A percentile compares a stretch with the other conserved stretches of the same genome.
phyloP scores from a whole-genome alignment of 2,329 filamentous ascomycete species.

The Arthroderma uncinatum region DNA sequence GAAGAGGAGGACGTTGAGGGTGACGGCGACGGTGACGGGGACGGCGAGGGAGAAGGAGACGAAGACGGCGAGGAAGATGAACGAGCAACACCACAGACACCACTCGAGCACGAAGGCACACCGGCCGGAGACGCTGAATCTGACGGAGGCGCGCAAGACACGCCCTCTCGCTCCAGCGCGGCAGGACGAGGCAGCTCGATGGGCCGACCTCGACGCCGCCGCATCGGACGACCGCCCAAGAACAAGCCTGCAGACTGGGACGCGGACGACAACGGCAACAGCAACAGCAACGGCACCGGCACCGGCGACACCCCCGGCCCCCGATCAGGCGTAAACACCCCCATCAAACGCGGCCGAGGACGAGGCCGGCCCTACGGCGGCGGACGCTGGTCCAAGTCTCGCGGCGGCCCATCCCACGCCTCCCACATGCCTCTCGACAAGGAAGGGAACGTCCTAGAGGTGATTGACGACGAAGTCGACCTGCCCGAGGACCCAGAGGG shows the following conservation, averaged over 20 bases:
- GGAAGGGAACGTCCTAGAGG: slow-evolving; percentile 20
- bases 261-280: slow-evolving; percentile 40
- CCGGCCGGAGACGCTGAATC: slow-evolving; percentile 22
- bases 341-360: slow-evolving; percentile 47
- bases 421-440: slow-evolving; percentile 39
- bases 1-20: slow-evolving; percentile 12
- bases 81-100: slow-evolving; percentile 31
- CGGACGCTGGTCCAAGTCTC: slow-evolving; percentile 61
- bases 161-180: slow-evolving; percentile 37
- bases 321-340: slow-evolving; percentile 39
- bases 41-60: slow-evolving; percentile 30
- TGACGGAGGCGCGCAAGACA: slow-evolving; percentile 31
- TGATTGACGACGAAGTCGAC: slow-evolving; percentile 88
- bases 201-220: slow-evolving; percentile 49
- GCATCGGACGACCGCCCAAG: slow-evolving; percentile 77
- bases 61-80: slow-evolving; percentile 33
- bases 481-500: slow-evolving; percentile 80
- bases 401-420: slow-evolving; percentile 53
- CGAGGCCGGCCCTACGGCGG: slow-evolving; percentile 47
- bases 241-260: slow-evolving; percentile 74
- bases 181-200: slow-evolving; percentile 15
- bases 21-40: slow-evolving; percentile 17
- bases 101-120: no score
- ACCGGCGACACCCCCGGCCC: slow-evolving; percentile 8
- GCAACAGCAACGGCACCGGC: slow-evolving; percentile 20